Evolutionary conservation across 2,329 filamentous ascomycete species (phyloP), one percentile per base, ranked within the genome.

Genomic region (Fusarium sororula): DNA sequence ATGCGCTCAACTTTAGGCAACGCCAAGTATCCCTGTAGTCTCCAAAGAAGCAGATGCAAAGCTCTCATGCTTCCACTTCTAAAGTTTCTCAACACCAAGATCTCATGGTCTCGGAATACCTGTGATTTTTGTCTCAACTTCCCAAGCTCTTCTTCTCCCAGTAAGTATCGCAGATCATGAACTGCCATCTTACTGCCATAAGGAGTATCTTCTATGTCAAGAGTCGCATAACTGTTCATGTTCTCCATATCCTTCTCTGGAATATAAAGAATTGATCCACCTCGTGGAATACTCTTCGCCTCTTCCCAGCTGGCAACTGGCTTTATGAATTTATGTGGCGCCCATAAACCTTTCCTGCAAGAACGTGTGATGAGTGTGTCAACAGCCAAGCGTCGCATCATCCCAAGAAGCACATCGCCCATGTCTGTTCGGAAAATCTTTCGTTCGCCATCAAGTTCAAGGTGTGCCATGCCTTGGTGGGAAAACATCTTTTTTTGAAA

Each of bases 21-120:
- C 22, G 75, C 77, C 28, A 90, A 53, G 74, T 89, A 91, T 3
- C 88, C 89, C 68, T 91, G 87, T 14, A 92, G 78, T 69, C 86
- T 87, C 90, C 90, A 91, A 13, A 91, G 81, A 60, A 85, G 82
- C 62, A 85, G 64, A 78, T 90, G 87, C 51, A 90, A 55, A 20
- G 83, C 79, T 28, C 83, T 77, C 13, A 85, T 87, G 42, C 82
- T 80, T 50, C 73, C 69, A 75, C 81, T 74, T 81, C 82, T 68
- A 80, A 82, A 78, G 42, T 79, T 76, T 54, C 77, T 80, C 61
- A 89, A 75, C 67, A 90, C 80, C 59, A 85, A 82, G 26, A 87
- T 79, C 14, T 79, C 82, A 6, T 82, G 82, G 1, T 84, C 78
- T 6, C 73, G 76, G 28, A 87, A 83, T 28, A 82, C 65, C 2